Evolutionary conservation across 192 early-diverging fungal species (phyloP).

Genomic region (Gonapodya prolifera): DNA sequence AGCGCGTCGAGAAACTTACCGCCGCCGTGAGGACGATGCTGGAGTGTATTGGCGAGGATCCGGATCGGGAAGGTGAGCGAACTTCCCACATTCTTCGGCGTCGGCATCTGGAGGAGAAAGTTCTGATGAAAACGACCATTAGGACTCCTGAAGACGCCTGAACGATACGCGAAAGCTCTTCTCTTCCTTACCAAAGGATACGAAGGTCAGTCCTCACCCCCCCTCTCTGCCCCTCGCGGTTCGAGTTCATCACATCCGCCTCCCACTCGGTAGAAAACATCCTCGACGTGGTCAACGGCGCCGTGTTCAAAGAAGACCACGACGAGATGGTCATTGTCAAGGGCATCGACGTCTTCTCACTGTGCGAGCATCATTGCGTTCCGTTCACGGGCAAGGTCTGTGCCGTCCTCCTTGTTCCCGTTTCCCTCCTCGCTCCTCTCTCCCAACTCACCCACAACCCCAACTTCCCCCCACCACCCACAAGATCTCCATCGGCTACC

Average conservation of each 20-base stretch:
- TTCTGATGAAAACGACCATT: no score
- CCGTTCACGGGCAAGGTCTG: slow-evolving; percentile 90
- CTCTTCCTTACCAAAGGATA: slow-evolving; percentile 99
- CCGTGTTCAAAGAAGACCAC: slow-evolving; percentile 89
- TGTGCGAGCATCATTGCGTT: slow-evolving; percentile 99
- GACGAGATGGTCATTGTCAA: slow-evolving; percentile 99
- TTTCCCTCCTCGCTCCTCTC: neutral
- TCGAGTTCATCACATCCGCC: neutral
- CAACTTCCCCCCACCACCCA: neutral
- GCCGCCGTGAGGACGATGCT: slow-evolving; percentile 77
- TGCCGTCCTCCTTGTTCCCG: neutral
- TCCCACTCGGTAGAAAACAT: slow-evolving; percentile 5
- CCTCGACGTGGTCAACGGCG: slow-evolving; percentile 75
- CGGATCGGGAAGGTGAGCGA: slow-evolving; percentile 58
- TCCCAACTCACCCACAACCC: neutral
- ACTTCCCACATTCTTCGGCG: no score
- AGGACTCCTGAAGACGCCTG: slow-evolving; percentile 81
- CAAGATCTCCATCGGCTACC: slow-evolving; percentile 88
- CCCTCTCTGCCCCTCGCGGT: neutral
- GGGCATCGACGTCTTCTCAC: slow-evolving; percentile 87
- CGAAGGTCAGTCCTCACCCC: slow-evolving; percentile 68
- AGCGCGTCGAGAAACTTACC: slow-evolving; percentile 63
- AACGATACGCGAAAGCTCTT: slow-evolving; percentile 91
- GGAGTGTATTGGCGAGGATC: slow-evolving; percentile 89
- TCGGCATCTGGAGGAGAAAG: no score